Conservation (phyloP, 2,329 filamentous ascomycete species). For the Fusarium globosum region DNA sequence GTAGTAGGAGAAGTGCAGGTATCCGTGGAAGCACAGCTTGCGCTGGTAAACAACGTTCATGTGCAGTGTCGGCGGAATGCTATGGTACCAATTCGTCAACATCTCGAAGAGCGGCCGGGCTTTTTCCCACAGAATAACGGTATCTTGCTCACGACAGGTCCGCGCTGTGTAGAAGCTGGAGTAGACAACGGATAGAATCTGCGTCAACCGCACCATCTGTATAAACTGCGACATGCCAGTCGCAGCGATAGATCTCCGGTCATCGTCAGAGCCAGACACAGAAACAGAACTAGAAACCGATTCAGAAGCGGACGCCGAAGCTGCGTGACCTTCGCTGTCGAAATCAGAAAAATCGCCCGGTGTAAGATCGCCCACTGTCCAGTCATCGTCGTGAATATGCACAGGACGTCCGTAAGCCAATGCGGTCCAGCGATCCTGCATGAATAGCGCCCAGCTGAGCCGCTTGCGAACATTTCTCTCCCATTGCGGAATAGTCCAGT, state of each 20-base stretch:
- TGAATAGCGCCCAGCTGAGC: slow-evolving; percentile 68
- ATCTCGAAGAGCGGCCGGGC: slow-evolving; percentile 60
- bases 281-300: slow-evolving; percentile 29
- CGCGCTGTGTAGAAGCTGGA: slow-evolving; percentile 56
- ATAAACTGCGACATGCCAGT: slow-evolving; percentile 57
- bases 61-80: slow-evolving; percentile 56
- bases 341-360: slow-evolving; percentile 50
- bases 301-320: slow-evolving; percentile 11
- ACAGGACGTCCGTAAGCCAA: slow-evolving; percentile 46
- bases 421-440: slow-evolving; percentile 68
- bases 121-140: slow-evolving; percentile 55
- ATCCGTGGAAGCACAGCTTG: slow-evolving; percentile 55
- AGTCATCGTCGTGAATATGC: slow-evolving; percentile 48
- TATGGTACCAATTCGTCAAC: slow-evolving; percentile 60
- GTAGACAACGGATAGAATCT: slow-evolving; percentile 59
- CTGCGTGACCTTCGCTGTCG: slow-evolving; percentile 28
- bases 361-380: slow-evolving; percentile 44
- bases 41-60: slow-evolving; percentile 56
- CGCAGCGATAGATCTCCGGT: slow-evolving; percentile 48
- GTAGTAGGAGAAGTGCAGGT: slow-evolving; percentile 59
- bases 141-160: slow-evolving; percentile 46
- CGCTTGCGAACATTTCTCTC: slow-evolving; percentile 67
- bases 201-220: slow-evolving; percentile 59
- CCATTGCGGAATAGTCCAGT: slow-evolving; percentile 68
- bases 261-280: slow-evolving; percentile 39